Percentiles rank a stretch among this genome's conserved stretches.
These are phyloP conservation scores for Talaromyces thailandensis DNA, from an alignment of 495 filamentous ascomycete species.

Conservation along the genomic window DNA sequence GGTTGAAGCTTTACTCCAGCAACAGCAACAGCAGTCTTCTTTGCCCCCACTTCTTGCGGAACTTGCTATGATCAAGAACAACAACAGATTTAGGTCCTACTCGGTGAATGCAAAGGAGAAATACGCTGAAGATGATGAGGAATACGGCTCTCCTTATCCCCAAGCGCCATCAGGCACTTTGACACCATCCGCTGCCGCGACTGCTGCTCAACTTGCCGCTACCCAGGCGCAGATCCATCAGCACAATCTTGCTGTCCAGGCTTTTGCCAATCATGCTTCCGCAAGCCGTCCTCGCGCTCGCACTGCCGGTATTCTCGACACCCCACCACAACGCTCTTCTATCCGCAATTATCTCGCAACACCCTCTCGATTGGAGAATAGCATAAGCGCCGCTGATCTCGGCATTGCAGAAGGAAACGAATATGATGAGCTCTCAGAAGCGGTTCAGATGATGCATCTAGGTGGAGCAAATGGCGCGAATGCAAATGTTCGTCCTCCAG, in stretches of 20 bases:
- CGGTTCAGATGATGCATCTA: constrained; percentile 71
- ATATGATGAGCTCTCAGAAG: constrained; percentile 61
- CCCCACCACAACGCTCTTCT: constrained; percentile 62
- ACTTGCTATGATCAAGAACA: constrained; percentile 64
- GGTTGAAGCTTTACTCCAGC: constrained; percentile 37
- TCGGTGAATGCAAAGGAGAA: constrained; percentile 98
- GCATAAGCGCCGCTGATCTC: constrained; percentile 73
- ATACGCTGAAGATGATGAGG: constrained; percentile 88
- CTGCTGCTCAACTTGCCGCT: constrained; percentile 63
- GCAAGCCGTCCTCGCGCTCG: constrained; percentile 78
- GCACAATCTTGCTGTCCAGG: constrained; percentile 90
- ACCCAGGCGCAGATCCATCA: constrained; percentile 87
- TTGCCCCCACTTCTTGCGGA: constrained; percentile 70
- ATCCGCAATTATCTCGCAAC: constrained; percentile 68
- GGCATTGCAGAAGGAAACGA: constrained; percentile 62
- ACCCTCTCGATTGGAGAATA: constrained; percentile 74
- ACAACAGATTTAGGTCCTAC: constrained; percentile 88
- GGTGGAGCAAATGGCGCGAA: constrained; percentile 51
- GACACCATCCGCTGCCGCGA: constrained; percentile 58
- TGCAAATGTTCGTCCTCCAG: constrained; percentile 34
- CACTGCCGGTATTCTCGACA: constrained; percentile 83
- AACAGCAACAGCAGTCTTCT: constrained; percentile 42
- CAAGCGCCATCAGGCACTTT: constrained; percentile 58
- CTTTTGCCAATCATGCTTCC: constrained; percentile 75
- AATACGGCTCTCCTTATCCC: constrained; percentile 50